Base-by-base conservation (phyloP, 306 rosid species). In the Corylus americana region DNA sequence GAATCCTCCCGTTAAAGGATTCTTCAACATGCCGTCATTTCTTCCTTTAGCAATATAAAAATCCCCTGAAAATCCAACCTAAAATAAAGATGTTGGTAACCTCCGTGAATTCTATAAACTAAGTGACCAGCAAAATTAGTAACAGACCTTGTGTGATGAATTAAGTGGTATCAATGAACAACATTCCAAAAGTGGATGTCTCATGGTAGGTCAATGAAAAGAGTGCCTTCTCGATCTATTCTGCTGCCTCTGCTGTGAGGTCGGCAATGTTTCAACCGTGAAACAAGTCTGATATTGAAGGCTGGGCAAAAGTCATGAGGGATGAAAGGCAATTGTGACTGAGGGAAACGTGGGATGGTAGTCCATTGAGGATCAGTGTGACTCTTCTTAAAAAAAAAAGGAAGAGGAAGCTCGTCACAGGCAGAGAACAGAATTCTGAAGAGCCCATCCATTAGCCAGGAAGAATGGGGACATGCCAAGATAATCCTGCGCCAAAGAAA, bases 401-500 rank as follows among this genome's bases (percentile, higher is more conserved):
- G 84, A 91, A 91, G 92, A 89, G 88, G 89, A 84, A 70, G 91
- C 91, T 77, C 78, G 73, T 93, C 98, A 88, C 87, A 80, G 87
- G 94, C 88, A 83, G 88, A 91, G 80, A 78, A 89, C 73, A 66
- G 81, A 85, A 79, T 91, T 89, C 96, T 86, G 97, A 85, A 88
- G 88, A 81, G 91, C 93, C 86, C 94, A 89, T 88, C 94, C 96
- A 84, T 91, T 90, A 88, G 91, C 94, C 91, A 77, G 91, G 88
- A 81, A 90, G 93, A 82, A 82, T 77, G 89, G 90, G 98, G 94
- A 86, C 85, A 86, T 91, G 98, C 98, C 91, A 88, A 85, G 89
- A 84, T 86, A 91, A 90, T 88, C 99, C 98, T 96, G 99, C 99
- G 92, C 86, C 98, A 96, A 93, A 93, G 93, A 96, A 93, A 93